Percentiles rank a stretch among this genome's conserved stretches.
phyloP scores from a whole-genome alignment of 2,329 filamentous ascomycete species.

The Diaporthe longicolla region DNA sequence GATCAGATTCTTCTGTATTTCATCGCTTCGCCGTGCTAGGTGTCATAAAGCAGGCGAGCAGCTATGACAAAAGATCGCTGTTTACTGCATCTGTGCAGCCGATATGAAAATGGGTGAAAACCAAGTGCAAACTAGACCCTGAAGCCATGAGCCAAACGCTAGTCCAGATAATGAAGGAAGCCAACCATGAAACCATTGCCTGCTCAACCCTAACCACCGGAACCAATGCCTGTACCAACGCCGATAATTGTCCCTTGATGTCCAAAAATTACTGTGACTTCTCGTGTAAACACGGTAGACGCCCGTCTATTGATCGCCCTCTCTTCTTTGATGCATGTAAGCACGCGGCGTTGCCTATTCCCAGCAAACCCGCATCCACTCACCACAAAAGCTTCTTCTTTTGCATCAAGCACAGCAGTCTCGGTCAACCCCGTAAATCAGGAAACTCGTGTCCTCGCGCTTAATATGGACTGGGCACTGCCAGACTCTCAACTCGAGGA shows the following conservation, averaged over 20 bases:
- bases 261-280: slow-evolving; percentile 10
- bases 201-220: slow-evolving; percentile 17
- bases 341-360: background rate
- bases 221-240: slow-evolving; percentile 27
- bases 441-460: background rate
- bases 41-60: slow-evolving; percentile 30
- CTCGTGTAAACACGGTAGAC: background rate
- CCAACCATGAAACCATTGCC: slow-evolving; percentile 25
- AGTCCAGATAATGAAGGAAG: slow-evolving; percentile 24
- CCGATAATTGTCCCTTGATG: background rate
- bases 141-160: slow-evolving; percentile 21
- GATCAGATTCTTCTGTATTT: slow-evolving; percentile 13
- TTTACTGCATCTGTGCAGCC: slow-evolving; percentile 3
- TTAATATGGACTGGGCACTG: background rate
- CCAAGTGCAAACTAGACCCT: slow-evolving; percentile 1
- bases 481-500: background rate
- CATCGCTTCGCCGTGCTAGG: slow-evolving; percentile 29
- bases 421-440: background rate
- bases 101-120: background rate
- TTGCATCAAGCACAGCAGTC: background rate
- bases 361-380: background rate
- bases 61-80: slow-evolving; percentile 8
- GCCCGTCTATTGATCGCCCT: slow-evolving; percentile 2
- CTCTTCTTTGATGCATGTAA: slow-evolving; percentile 12
- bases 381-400: background rate